Evolutionary conservation across 1,284 basidiomycete genomes (phyloP).

Genomic region (Ganoderma sinense): DNA sequence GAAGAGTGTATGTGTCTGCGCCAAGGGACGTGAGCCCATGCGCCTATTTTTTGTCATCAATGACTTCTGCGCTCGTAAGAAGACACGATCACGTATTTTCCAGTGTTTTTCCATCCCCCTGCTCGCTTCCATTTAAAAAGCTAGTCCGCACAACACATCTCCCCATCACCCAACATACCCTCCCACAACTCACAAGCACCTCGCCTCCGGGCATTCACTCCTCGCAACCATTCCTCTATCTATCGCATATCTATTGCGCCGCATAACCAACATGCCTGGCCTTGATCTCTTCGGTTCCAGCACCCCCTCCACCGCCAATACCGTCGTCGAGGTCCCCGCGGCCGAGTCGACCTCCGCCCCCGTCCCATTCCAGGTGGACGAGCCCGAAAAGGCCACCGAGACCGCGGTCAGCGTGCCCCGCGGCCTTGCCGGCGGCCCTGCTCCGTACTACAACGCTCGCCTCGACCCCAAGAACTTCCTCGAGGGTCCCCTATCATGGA

Average conservation of each 20-base stretch:
- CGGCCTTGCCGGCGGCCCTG: constrained; percentile 32
- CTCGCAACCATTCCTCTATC: constrained; percentile 19
- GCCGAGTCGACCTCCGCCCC: constrained; percentile 22
- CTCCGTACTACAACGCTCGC: constrained; percentile 62
- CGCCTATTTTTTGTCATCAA: not conserved
- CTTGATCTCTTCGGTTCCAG: constrained; percentile 48
- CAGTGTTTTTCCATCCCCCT: not conserved
- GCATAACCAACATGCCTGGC: constrained; percentile 46
- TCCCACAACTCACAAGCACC: constrained; percentile 14
- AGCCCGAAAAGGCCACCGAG: constrained; percentile 22
- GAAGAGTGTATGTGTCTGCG: not conserved
- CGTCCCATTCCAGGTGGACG: constrained; percentile 23
- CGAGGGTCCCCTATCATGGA: constrained; percentile 69
- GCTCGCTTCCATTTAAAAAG: constrained; percentile 7
- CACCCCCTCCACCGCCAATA: constrained; percentile 32
- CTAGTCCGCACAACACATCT: not conserved
- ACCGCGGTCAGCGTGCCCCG: constrained; percentile 18
- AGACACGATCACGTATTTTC: not conserved
- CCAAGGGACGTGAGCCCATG: not conserved
- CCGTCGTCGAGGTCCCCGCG: constrained; percentile 30
- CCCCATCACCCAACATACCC: constrained; percentile 4
- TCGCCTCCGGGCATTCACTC: constrained; percentile 3
- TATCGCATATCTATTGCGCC: constrained; percentile 21
- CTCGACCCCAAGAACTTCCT: constrained; percentile 74
- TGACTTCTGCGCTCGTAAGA: not conserved